Percentiles rank a stretch among this genome's conserved stretches.
Evolutionary conservation across 345 rosid genomes (phyloP).

Genomic region (Citrus glauca): DNA sequence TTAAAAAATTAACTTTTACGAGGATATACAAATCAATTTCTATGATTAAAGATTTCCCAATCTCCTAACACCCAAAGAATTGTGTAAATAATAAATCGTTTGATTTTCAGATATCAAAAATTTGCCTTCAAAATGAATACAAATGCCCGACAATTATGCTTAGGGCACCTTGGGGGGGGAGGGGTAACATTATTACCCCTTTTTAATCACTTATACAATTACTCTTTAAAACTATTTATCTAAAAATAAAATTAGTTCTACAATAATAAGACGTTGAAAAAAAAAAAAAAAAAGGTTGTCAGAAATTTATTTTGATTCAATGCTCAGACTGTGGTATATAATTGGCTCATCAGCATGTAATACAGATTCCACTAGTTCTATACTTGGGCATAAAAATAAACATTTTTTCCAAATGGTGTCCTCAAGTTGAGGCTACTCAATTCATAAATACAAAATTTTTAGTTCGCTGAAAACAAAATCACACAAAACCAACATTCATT

Average conservation of each 20-base stretch:
- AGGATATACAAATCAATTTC: not conserved
- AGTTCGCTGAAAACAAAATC: not conserved
- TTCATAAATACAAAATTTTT: not conserved
- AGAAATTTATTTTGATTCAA: not conserved
- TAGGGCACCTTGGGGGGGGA: not conserved
- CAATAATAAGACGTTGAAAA: not conserved
- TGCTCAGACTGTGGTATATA: not conserved
- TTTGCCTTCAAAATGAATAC: not conserved
- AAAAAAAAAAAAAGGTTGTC: not conserved
- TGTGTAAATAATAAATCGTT: not conserved
- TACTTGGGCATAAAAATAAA: not conserved
- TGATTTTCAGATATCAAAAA: not conserved
- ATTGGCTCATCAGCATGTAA: not conserved
- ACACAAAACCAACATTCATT: not conserved
- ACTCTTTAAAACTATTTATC: not conserved
- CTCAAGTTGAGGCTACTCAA: not conserved
- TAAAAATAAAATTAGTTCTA: not conserved
- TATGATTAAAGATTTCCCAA: not conserved
- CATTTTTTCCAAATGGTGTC: not conserved
- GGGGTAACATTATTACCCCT: not conserved
- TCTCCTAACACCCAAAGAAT: not conserved
- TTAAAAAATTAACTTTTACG: not conserved
- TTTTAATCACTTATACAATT: not conserved
- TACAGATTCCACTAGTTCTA: not conserved
- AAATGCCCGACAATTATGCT: not conserved